These are phyloP conservation scores for Nitzschia sp. DNA, from an alignment of 108 stramenopile genomes.

Conservation along the genomic window DNA sequence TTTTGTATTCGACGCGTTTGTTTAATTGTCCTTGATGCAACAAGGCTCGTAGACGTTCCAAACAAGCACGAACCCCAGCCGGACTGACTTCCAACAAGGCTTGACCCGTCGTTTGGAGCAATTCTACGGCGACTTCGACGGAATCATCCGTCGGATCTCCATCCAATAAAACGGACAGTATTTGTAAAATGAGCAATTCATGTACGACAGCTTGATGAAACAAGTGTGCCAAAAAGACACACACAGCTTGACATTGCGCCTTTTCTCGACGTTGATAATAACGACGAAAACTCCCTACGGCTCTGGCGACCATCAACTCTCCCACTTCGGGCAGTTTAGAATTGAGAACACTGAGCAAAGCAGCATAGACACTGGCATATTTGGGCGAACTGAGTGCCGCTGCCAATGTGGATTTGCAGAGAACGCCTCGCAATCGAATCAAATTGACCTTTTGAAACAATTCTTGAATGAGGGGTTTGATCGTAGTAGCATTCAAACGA, in stretches of 20 bases:
- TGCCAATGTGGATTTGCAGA: constrained; percentile 83
- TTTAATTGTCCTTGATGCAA: constrained; percentile 89
- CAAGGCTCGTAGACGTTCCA: constrained; percentile 94
- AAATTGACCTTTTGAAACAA: constrained; percentile 92
- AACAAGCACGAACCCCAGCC: constrained; percentile 92
- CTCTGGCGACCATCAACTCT: constrained; percentile 86
- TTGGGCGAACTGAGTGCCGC: constrained; percentile 90
- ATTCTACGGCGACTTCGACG: constrained; percentile 95
- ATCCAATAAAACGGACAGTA: constrained; percentile 93
- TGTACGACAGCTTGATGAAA: constrained; percentile 97
- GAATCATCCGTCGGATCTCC: constrained; percentile 96
- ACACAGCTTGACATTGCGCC: constrained; percentile 78
- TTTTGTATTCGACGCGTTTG: constrained; percentile 92
- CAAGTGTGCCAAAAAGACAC: constrained; percentile 93
- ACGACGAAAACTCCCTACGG: constrained; percentile 88
- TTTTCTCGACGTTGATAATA: constrained; percentile 91
- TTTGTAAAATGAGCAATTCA: constrained; percentile 94
- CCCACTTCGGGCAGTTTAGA: constrained; percentile 97
- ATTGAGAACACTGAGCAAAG: constrained; percentile 94
- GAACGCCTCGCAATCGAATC: constrained; percentile 91
- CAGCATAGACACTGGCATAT: constrained; percentile 85
- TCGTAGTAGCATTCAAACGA: constrained; percentile 88
- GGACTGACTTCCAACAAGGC: constrained; percentile 86
- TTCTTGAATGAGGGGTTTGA: constrained; percentile 91
- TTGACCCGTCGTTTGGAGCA: constrained; percentile 88